These are phyloP conservation scores for Boletellus emodensis DNA, from an alignment of 768 basidiomycete species.

Conservation along the genomic window DNA sequence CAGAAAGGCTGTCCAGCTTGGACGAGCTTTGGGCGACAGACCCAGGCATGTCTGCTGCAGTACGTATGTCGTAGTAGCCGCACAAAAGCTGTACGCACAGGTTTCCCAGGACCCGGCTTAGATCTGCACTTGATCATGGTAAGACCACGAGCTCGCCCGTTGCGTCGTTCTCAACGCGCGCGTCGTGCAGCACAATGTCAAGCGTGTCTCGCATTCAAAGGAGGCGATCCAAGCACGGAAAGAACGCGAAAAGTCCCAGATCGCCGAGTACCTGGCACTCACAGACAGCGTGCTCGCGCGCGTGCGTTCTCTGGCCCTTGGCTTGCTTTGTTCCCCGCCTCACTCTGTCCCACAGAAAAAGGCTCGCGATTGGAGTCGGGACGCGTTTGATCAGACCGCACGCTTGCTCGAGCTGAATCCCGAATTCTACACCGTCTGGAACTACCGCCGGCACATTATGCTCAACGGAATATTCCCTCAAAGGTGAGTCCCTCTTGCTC, in stretches of 20 bases:
- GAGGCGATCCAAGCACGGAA: conserved; percentile 65
- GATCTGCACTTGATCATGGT: conserved; percentile 20
- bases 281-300: conserved; percentile 59
- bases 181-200: conserved; percentile 59
- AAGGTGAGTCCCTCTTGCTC: conserved; percentile 42
- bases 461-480: conserved; percentile 63
- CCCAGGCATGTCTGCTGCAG: conserved; percentile 40
- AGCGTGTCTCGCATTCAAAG: conserved; percentile 52
- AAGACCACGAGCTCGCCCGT: conserved; percentile 7
- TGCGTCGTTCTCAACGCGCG: not conserved
- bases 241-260: conserved; percentile 68
- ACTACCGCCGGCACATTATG: conserved; percentile 82
- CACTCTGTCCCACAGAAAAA: conserved; percentile 52
- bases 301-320: conserved; percentile 38
- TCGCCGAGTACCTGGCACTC: conserved; percentile 69
- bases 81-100: not conserved
- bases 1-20: conserved; percentile 49
- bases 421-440: conserved; percentile 97
- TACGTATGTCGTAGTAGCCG: too few species aligned
- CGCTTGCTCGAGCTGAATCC: conserved; percentile 80
- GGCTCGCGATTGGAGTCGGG: conserved; percentile 58
- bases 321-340: not conserved
- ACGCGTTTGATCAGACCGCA: conserved; percentile 77
- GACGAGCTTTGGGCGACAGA: conserved; percentile 48
- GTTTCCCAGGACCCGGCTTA: not conserved